Conservation (phyloP, 2,329 filamentous ascomycete species). For the Penicillium sp. region DNA sequence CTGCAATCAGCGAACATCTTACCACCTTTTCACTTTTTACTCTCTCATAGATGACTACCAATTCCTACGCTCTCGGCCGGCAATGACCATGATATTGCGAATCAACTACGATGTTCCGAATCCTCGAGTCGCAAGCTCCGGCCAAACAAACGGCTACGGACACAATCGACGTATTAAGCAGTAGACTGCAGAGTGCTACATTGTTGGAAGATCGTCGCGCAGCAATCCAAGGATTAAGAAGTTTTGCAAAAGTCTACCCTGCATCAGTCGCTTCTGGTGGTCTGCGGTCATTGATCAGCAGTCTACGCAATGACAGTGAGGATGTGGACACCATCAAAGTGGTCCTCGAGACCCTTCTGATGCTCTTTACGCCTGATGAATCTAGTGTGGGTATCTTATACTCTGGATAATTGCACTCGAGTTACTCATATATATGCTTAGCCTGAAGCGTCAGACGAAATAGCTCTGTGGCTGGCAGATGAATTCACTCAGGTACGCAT, state of each 20-base stretch:
- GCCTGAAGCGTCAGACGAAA: constrained; percentile 93
- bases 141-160: constrained; percentile 95
- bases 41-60: constrained; percentile 30
- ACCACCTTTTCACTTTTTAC: constrained; percentile 5
- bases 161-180: constrained; percentile 86
- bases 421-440: constrained; percentile 40
- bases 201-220: constrained; percentile 91
- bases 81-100: constrained; percentile 44
- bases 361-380: constrained; percentile 76
- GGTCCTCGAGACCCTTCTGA: constrained; percentile 88
- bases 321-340: constrained; percentile 97
- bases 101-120: constrained; percentile 50
- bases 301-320: constrained; percentile 80
- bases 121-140: constrained; percentile 70
- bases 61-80: constrained; percentile 27
- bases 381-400: constrained; percentile 51
- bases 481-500: constrained; percentile 81
- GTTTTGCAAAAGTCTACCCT: constrained; percentile 94
- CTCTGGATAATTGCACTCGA: background rate
- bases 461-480: constrained; percentile 92
- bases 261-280: constrained; percentile 93
- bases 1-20: constrained; percentile 11
- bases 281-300: constrained; percentile 81
- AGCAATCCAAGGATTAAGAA: constrained; percentile 86
- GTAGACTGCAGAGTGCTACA: constrained; percentile 81